Conservation (phyloP, 768 basidiomycete species). For the Lactifluus volemus region DNA sequence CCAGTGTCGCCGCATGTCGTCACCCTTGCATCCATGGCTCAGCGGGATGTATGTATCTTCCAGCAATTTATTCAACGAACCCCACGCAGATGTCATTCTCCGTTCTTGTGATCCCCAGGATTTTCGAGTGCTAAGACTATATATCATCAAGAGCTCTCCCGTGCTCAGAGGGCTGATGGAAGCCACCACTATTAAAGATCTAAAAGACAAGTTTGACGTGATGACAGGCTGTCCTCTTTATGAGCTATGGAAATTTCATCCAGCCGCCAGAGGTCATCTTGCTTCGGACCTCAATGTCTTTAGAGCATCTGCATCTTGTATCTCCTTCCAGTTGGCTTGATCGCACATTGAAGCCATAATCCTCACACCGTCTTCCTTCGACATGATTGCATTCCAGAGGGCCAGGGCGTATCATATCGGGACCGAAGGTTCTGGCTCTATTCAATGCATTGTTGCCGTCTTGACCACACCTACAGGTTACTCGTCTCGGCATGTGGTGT, state of each 20-base stretch:
- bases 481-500: not conserved
- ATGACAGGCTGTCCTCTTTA: not conserved
- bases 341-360: not conserved
- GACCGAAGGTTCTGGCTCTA: no score
- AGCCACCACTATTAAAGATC: not conserved
- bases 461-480: no score
- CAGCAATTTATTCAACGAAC: constrained; percentile 5
- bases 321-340: not conserved
- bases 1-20: no score
- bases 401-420: not conserved
- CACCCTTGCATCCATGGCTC: no score
- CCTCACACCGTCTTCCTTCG: not conserved
- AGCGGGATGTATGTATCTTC: no score
- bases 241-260: constrained; percentile 6
- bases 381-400: not conserved
- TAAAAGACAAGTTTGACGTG: not conserved
- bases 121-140: constrained; percentile 37
- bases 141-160: constrained; percentile 35
- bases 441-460: no score
- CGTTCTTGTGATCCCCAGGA: constrained; percentile 34
- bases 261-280: not conserved
- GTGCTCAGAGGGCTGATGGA: constrained; percentile 25
- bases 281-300: not conserved
- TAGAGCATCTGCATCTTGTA: not conserved
- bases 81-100: constrained; percentile 18